Percentiles rank a stretch among this genome's conserved stretches.
These are phyloP conservation scores for Rhipidocladum racemiflorum DNA, from an alignment of 176 grass and related monocot genomes.

Conservation along the genomic window DNA sequence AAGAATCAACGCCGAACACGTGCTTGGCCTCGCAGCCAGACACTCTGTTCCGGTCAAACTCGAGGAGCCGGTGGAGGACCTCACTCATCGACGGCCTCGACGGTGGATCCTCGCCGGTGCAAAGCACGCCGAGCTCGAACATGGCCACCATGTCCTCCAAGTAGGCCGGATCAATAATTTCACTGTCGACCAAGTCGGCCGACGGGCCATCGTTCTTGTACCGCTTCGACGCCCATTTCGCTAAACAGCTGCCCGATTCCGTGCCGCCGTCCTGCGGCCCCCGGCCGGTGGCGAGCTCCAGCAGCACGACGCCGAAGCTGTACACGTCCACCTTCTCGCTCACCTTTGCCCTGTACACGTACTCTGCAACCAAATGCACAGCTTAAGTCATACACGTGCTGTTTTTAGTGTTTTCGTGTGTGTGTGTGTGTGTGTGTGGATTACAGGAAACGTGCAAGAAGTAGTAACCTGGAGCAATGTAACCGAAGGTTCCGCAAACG, in stretches of 20 bases:
- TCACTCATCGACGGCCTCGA: slow-evolving; percentile 61
- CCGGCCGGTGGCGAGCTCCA: slow-evolving; percentile 42
- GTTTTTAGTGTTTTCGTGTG: no score
- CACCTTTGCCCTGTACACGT: slow-evolving; percentile 25
- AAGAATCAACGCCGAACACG: no score
- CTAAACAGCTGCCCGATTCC: slow-evolving; percentile 24
- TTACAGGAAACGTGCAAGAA: no score
- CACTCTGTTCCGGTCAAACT: slow-evolving; percentile 21
- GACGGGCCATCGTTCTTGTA: slow-evolving; percentile 13
- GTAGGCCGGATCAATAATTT: slow-evolving; percentile 28
- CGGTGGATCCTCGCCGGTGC: slow-evolving; percentile 43
- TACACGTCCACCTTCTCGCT: slow-evolving; percentile 72
- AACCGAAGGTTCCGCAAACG: slow-evolving; percentile 46
- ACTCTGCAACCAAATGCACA: slow-evolving; percentile 38
- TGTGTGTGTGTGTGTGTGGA: no score
- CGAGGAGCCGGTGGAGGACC: slow-evolving; percentile 35
- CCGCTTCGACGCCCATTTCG: slow-evolving; percentile 49
- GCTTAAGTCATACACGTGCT: no score
- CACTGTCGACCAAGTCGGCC: slow-evolving; percentile 33
- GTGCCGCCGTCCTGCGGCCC: slow-evolving; percentile 40
- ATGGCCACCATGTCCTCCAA: slow-evolving; percentile 41
- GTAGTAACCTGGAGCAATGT: slow-evolving; percentile 67
- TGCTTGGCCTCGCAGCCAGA: no score
- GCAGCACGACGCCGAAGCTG: slow-evolving; percentile 49
- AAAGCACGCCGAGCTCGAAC: slow-evolving; percentile 45